Base-by-base conservation (phyloP, 2,329 filamentous ascomycete genomes). In the Sarocladium oryzae region DNA sequence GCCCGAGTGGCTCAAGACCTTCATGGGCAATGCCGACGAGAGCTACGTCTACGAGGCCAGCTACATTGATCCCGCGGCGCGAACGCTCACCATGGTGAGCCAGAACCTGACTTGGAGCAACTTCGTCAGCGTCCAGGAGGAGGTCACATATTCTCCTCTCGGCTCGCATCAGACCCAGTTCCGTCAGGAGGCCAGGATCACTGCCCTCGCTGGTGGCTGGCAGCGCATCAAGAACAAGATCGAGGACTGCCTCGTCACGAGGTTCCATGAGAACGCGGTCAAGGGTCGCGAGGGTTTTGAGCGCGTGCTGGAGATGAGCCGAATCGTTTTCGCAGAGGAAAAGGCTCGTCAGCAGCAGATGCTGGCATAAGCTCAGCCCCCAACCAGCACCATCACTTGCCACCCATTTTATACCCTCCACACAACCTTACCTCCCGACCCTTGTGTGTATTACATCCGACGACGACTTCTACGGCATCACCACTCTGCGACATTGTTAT, bases 151-250 rank as follows among this genome's bases (percentile, higher is more conserved):
- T 73, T 77, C 79, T 58, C 90, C 89, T 1, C 61, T 75, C 41
- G 63, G 65, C 50, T 62, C 68, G 66, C 68, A 68, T 63, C 77
- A 79, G 66, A 99, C 93, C 2, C 79, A 86, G 56, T 97, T 99
- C 65, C 77, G 83, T 45, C 93, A 99, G 73, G 85, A 89, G 55
- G 93, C 93, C 35, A 84, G 91, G 70, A 92, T 99, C 65, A 96
- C 91, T 1, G 93, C 93, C 1, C 75, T 97, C 9, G 96, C 90
- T 68, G 92, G 93, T 58, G 93, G 93, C 55, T 99, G 93, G 91
- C 89, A 96, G 72, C 89, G 90, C 65, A 90, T 97, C 66, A 93
- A 89, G 77, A 96, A 93, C 71, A 89, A 85, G 66, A 95, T 99
- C 61, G 93, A 99, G 74, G 90, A 97, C 61, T 84, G 88, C 50